A percentile compares a stretch with the other conserved stretches of the same genome.
Evolutionary conservation across 140 eudicot genomes (phyloP).

Genomic region (Anethum foeniculum): DNA sequence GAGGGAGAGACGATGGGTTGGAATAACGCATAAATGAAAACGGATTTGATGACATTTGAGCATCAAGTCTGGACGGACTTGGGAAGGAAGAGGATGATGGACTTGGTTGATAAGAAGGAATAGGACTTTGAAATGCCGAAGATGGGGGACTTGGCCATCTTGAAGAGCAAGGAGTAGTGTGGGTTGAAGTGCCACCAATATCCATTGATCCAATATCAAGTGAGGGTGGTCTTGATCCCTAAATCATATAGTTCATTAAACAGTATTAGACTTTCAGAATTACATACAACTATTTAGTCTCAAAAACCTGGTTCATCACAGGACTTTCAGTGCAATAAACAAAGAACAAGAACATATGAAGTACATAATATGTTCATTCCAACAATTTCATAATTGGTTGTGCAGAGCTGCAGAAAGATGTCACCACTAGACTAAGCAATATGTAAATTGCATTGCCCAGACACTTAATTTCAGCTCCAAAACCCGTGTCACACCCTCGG

Average conservation of each 20-base stretch:
- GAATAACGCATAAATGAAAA: slow-evolving; percentile 55
- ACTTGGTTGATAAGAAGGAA: slow-evolving; percentile 18
- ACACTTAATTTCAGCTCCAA: not conserved
- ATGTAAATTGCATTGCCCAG: not conserved
- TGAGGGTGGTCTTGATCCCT: slow-evolving; percentile 85
- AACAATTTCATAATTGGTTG: not conserved
- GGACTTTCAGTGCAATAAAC: not conserved
- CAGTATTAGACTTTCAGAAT: not conserved
- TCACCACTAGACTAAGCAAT: not conserved
- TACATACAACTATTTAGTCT: not conserved
- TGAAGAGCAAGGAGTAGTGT: slow-evolving; percentile 83
- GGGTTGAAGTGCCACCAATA: slow-evolving; percentile 58
- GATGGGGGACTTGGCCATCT: slow-evolving; percentile 73
- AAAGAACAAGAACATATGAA: not conserved
- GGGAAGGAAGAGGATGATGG: slow-evolving; percentile 45
- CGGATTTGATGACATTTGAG: slow-evolving; percentile 30
- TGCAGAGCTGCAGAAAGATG: not conserved
- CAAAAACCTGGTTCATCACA: not conserved
- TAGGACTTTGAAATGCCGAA: slow-evolving; percentile 47
- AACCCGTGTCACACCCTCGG: not conserved
- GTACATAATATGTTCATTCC: not conserved
- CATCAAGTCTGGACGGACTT: slow-evolving; percentile 59
- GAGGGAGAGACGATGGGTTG: slow-evolving; percentile 73
- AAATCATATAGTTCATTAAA: slow-evolving; percentile 19
- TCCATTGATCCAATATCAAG: slow-evolving; percentile 28